phyloP scores from a whole-genome alignment of 768 basidiomycete species.

The Amanita rimosa region DNA sequence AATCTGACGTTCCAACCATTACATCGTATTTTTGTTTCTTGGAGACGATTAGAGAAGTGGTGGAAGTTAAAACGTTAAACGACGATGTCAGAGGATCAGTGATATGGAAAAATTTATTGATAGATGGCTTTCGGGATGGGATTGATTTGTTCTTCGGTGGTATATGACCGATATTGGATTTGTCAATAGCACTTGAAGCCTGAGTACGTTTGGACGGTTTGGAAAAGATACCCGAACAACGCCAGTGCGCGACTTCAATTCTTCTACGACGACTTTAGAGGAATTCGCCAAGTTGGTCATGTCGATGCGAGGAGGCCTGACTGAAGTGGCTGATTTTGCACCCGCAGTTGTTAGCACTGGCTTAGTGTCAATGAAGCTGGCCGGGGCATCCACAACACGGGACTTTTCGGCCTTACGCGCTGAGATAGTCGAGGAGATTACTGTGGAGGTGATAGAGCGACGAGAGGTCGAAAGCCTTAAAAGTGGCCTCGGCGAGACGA shows the following conservation, averaged over 20 bases:
- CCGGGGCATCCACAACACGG: too few relatives aligned
- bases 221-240: background rate
- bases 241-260: background rate
- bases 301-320: background rate
- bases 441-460: slow-evolving; percentile 27
- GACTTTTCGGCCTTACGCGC: too few relatives aligned
- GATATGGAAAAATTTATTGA: background rate
- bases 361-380: too few relatives aligned
- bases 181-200: background rate
- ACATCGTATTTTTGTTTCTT: too few relatives aligned
- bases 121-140: background rate
- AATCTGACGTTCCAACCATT: too few relatives aligned
- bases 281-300: background rate
- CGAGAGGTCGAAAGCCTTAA: slow-evolving; percentile 51
- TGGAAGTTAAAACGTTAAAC: too few relatives aligned
- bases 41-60: too few relatives aligned
- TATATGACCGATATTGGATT: background rate
- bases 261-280: background rate
- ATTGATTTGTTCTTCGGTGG: background rate
- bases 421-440: too few relatives aligned
- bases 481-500: slow-evolving; percentile 15
- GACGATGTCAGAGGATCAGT: background rate
- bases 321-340: background rate
- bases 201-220: background rate
- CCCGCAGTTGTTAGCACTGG: background rate